Conservation (phyloP, 176 grass and related monocot genomes). For the barley (Hordeum vulgare) region DNA sequence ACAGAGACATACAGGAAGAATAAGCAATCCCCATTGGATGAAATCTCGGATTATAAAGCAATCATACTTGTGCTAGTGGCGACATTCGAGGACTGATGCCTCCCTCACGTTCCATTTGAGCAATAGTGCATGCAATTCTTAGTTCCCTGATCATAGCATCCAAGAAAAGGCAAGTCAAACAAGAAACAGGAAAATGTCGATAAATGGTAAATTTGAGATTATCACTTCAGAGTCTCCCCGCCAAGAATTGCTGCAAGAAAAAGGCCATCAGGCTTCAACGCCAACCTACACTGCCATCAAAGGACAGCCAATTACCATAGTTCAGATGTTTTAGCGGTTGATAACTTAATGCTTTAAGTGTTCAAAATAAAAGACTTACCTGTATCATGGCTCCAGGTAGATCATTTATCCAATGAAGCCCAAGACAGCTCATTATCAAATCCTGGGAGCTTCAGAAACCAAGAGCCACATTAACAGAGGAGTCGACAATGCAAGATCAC, state of each 20-base stretch:
- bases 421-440: constrained; percentile 85
- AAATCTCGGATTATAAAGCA: constrained; percentile 10
- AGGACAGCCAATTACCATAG: constrained; percentile 14
- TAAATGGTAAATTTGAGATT: constrained; percentile 3
- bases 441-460: constrained; percentile 72
- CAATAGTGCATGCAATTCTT: constrained; percentile 88
- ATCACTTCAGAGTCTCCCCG: constrained; percentile 88
- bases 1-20: not conserved
- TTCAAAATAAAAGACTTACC: constrained; percentile 18
- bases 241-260: constrained; percentile 92
- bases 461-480: constrained; percentile 10
- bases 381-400: constrained; percentile 97
- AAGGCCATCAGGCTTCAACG: constrained; percentile 83
- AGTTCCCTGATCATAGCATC: constrained; percentile 61
- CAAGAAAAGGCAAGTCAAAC: constrained; percentile 1
- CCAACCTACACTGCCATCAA: constrained; percentile 71
- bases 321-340: not conserved
- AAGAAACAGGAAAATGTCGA: constrained; percentile 14
- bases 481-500: not conserved
- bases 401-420: constrained; percentile 99
- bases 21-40: not conserved
- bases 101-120: constrained; percentile 97
- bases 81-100: constrained; percentile 90
- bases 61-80: constrained; percentile 83
- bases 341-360: not conserved